A percentile compares a stretch with the other conserved stretches of the same genome.
Evolutionary conservation across 129 eudicot species (phyloP).

Genomic region (Apium graveolens): DNA sequence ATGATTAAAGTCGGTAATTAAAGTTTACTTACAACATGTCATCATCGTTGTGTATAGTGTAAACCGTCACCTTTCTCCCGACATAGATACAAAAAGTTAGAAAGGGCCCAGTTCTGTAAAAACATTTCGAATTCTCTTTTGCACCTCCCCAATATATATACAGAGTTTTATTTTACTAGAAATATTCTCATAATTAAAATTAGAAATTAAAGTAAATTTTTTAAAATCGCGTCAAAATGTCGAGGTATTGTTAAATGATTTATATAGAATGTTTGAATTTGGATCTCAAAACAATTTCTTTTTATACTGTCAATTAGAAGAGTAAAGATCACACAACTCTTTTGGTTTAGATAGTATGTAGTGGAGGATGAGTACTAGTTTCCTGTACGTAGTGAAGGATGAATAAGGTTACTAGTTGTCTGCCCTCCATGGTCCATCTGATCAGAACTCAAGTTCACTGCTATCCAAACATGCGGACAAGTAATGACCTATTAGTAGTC

Average conservation of each 20-base stretch:
- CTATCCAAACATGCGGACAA: neutral
- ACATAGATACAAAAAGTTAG: no score
- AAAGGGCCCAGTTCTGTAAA: no score
- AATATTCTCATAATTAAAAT: no score
- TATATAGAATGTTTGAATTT: conserved; percentile 1
- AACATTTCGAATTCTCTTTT: no score
- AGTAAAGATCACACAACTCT: neutral
- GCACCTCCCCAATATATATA: no score
- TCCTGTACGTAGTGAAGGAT: neutral
- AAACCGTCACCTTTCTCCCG: no score
- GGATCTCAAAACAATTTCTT: neutral
- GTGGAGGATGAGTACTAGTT: neutral
- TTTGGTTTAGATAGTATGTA: neutral
- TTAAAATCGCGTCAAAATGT: no score
- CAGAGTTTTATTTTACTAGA: no score
- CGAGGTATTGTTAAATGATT: conserved; percentile 35
- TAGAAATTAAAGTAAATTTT: no score
- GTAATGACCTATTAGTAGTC: neutral
- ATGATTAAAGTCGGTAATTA: no score
- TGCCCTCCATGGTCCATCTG: neutral
- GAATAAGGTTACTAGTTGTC: neutral
- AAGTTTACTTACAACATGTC: no score
- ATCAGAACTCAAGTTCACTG: neutral
- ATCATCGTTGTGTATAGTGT: no score
- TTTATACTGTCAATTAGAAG: neutral